Base-by-base conservation (phyloP, 768 basidiomycete genomes). In the Leucogyrophana mollusca region DNA sequence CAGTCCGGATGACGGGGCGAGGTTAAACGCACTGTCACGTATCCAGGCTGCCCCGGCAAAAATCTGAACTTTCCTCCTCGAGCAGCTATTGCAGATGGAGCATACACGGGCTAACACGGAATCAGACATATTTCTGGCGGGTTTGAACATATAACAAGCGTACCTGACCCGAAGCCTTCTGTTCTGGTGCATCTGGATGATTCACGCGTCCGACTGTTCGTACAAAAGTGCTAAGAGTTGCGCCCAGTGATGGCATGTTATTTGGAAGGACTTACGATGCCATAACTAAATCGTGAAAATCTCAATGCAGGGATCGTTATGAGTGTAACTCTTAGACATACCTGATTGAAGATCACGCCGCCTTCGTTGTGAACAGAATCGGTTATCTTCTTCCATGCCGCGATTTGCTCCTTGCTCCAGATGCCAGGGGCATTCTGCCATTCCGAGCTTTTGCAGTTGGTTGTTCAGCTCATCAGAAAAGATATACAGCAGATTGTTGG, bases 351-450 rank as follows among this genome's bases (percentile, higher is more conserved):
- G 16, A 79, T 74, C 20, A 62, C 51, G 6, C 70, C 66, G 7
- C 73, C 74, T 30, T 69, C 72, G 7, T 58, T 54, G 52, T 80
- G 78, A 7, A 82, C 74, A 2, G 66, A 68, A 39, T 74, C 73
- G 1, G 66, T 71, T 40, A 80, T 61, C 38, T 65, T 69, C 49
- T 69, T 74, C 76, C 77, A 79, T 3, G 58, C 74, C 14, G 53
- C 51, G 9, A 73, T 61, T 47, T 78, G 75, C 24, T 72, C 69
- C 9, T 64, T 51, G 47, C 58, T 71, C 74, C 75, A 78, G 21
- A 77, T 70, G 4, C 77, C 77, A 11, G 75, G 75, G 1, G 70
- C 70, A 51, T 68, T 56, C 6, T 63, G 66, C 70, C 71, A 76
- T 52, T 74, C 71, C 10, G 73, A 67, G 9, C 75, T 75, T n/a